Evolutionary conservation across 495 filamentous ascomycete genomes (phyloP).

Genomic region (Xylaria cubensis): DNA sequence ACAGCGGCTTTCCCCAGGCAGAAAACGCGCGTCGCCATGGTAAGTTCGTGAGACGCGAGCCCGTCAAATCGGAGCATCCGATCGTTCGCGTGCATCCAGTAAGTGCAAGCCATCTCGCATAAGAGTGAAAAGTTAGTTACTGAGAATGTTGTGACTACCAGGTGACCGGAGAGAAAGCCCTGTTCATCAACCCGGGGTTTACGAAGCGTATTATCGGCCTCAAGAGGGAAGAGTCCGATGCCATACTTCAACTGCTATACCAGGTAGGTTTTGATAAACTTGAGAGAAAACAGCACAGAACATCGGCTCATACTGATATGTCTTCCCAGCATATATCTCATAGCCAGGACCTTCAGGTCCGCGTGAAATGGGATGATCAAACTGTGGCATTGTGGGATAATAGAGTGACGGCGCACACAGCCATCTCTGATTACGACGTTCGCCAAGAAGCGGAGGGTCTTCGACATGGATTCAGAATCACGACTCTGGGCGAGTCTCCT

Average conservation of each 20-base stretch:
- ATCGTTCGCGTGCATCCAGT: slow-evolving; percentile 72
- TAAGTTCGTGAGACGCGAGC: slow-evolving; percentile 69
- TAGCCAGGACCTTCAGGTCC: slow-evolving; percentile 69
- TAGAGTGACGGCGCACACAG: slow-evolving; percentile 64
- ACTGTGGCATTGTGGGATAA: slow-evolving; percentile 84
- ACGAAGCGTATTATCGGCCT: slow-evolving; percentile 77
- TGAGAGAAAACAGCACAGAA: not conserved
- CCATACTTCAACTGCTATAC: slow-evolving; percentile 69
- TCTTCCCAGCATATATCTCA: slow-evolving; percentile 44
- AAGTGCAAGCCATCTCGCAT: not conserved
- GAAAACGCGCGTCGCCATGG: slow-evolving; percentile 65
- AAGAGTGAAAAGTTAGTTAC: slow-evolving; percentile 1
- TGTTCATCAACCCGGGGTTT: slow-evolving; percentile 84
- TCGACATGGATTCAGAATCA: slow-evolving; percentile 56
- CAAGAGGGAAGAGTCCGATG: slow-evolving; percentile 72
- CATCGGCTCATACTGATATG: not conserved
- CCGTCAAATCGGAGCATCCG: slow-evolving; percentile 71
- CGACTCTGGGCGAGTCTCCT: slow-evolving; percentile 53
- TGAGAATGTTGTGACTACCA: slow-evolving; percentile 21
- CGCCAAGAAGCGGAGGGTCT: slow-evolving; percentile 52
- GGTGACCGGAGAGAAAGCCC: slow-evolving; percentile 78
- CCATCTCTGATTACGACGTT: slow-evolving; percentile 60
- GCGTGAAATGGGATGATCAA: slow-evolving; percentile 73
- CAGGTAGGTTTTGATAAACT: slow-evolving; percentile 56
- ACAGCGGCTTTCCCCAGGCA: slow-evolving; percentile 75